A percentile compares a stretch with the other conserved stretches of the same genome.
Conservation (phyloP, 2,329 filamentous ascomycete genomes). For the Chalara sp. region DNA sequence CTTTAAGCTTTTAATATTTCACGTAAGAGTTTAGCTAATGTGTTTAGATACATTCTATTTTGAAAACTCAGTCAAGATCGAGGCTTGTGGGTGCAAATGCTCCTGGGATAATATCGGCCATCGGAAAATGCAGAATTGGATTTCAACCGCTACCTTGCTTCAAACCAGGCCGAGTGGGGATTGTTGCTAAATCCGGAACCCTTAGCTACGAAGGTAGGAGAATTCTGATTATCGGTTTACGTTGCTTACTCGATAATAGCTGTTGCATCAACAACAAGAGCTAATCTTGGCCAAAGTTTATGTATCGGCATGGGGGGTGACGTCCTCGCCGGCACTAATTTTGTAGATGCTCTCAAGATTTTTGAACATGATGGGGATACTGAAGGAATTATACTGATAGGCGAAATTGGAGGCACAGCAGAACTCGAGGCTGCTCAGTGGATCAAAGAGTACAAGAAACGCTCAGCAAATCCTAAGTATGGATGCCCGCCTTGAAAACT, state of each 20-base stretch:
- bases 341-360: constrained; percentile 61
- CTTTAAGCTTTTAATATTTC: not conserved
- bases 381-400: constrained; percentile 60
- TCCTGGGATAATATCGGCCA: constrained; percentile 67
- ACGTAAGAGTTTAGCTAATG: not conserved
- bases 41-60: constrained; percentile 56
- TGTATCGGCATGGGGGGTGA: constrained; percentile 71
- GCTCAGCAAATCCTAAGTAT: constrained; percentile 56
- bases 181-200: constrained; percentile 69
- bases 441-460: constrained; percentile 58
- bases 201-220: constrained; percentile 57
- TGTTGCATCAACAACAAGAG: constrained; percentile 62
- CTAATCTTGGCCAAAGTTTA: constrained; percentile 64
- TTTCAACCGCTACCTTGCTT: constrained; percentile 75
- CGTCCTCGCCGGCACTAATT: constrained; percentile 64
- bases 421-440: constrained; percentile 66
- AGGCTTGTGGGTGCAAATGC: constrained; percentile 67
- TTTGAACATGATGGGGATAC: constrained; percentile 61
- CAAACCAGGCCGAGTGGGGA: constrained; percentile 58
- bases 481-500: too few species aligned
- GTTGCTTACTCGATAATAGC: constrained; percentile 32
- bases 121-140: constrained; percentile 62
- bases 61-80: constrained; percentile 62
- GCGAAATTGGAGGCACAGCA: constrained; percentile 59
- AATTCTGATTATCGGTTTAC: not conserved